phyloP scores from a whole-genome alignment of 225 moss, liverwort and hornwort genomes.

The Physcomitrium patens region DNA sequence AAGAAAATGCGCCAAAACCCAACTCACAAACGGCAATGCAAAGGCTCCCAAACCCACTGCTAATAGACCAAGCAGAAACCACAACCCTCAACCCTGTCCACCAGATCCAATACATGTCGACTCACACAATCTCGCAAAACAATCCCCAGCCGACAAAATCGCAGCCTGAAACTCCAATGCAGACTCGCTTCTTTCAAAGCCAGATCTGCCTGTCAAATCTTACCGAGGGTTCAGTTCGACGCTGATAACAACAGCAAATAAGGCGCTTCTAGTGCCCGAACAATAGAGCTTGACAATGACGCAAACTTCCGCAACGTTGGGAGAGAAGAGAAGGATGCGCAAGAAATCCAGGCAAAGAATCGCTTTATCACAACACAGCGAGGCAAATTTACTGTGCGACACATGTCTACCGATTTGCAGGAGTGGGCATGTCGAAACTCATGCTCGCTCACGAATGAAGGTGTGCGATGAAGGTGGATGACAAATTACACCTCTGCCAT shows the following conservation, averaged over 20 bases:
- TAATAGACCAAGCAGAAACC: not conserved
- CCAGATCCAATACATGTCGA: not conserved
- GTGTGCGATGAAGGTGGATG: no score
- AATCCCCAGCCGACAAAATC: not conserved
- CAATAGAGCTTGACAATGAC: not conserved
- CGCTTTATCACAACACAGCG: not conserved
- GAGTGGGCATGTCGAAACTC: no score
- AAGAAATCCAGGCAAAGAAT: not conserved
- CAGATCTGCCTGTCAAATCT: conserved; percentile 6
- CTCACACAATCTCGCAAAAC: not conserved
- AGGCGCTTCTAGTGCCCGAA: no score
- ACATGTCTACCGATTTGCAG: not conserved
- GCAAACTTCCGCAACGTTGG: not conserved
- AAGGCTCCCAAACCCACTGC: not conserved
- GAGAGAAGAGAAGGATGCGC: not conserved
- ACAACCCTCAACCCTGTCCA: not conserved
- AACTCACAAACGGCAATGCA: conserved; percentile 1
- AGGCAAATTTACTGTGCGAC: not conserved
- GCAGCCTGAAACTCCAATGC: not conserved
- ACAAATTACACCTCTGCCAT: no score
- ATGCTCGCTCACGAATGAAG: no score
- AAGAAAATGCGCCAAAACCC: not conserved
- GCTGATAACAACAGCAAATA: not conserved
- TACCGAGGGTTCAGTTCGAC: conserved; percentile 16
- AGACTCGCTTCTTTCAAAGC: not conserved